Evolutionary conservation across 805 yeast species (phyloP), one percentile per base, ranked within the genome.

Genomic region (Tetrapisispora arboricola): DNA sequence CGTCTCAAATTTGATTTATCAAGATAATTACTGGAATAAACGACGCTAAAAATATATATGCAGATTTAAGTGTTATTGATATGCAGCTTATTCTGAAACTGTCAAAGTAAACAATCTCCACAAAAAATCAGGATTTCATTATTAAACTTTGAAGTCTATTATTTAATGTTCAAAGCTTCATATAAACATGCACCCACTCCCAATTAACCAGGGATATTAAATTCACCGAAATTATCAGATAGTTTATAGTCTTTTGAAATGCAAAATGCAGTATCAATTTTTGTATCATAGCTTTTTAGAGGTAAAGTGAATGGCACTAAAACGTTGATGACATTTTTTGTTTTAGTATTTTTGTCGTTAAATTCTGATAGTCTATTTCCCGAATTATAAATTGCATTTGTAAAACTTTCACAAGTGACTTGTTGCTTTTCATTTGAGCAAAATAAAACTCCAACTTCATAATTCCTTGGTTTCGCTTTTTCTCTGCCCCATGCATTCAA

Each of bases 401-500:
- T 36, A 32, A 52, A 53, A 26, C 57, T 55, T n/a, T 33, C 40
- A 41, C 57, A 50, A 4, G 17, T 24, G 12, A 55, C 21, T 30
- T 32, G 25, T 24, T 27, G 32, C 19, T 22, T 20, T 4, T 38
- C 32, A 20, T 39, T 25, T 1, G 67, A 64, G 20, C 61, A 64
- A 4, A 75, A 45, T 21, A 78, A 50, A 0, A 78, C 67, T 1
- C 84, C 84, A 1, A 70, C 68, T 51, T 78, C 84, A 55, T 65
- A 78, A 67, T 75, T 54, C 10, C 57, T 50, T n/a, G 68, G 64
- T 12, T 45, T 36, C 12, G 47, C 24, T 30, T 55, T 49, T 13
- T 64, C 62, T 5, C 54, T 61, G 0, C 95, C 95, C 95, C 95
- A 85, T 1, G 94, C 95, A 44, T 76, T 81, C 41, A 74, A 74